These are phyloP conservation scores for Fusarium nygamai DNA, from an alignment of 2,329 filamentous ascomycete species.

Conservation along the genomic window DNA sequence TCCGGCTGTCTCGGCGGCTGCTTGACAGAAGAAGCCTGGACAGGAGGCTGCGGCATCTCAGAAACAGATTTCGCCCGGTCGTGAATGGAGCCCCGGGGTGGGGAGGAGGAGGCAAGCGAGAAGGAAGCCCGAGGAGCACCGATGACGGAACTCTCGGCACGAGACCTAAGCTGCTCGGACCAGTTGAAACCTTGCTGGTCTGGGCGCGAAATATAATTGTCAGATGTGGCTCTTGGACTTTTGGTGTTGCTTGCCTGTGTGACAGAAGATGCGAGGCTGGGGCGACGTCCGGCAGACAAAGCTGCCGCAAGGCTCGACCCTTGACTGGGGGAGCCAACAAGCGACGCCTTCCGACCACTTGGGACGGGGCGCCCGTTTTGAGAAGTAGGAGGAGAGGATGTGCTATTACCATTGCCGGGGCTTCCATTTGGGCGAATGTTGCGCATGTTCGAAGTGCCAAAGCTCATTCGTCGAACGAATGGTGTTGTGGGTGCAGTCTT, in stretches of 20 bases:
- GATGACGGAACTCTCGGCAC: slow-evolving; percentile 82
- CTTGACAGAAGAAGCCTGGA: slow-evolving; percentile 58
- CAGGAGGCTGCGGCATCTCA: slow-evolving; percentile 68
- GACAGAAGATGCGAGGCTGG: slow-evolving; percentile 49
- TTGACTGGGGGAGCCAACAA: slow-evolving; percentile 39
- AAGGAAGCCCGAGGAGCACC: slow-evolving; percentile 67
- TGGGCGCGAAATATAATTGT: slow-evolving; percentile 70
- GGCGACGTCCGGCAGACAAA: slow-evolving; percentile 49
- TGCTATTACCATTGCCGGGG: slow-evolving; percentile 72
- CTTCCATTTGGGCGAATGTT: slow-evolving; percentile 63
- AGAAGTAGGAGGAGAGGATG: slow-evolving; percentile 51
- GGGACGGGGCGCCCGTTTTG: slow-evolving; percentile 47
- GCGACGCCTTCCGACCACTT: slow-evolving; percentile 46
- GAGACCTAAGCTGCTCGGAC: slow-evolving; percentile 92
- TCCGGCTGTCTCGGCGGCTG: slow-evolving; percentile 49
- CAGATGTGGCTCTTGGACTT: slow-evolving; percentile 69
- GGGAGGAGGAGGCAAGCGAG: slow-evolving; percentile 61
- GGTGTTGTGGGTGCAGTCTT: slow-evolving; percentile 75
- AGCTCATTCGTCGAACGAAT: slow-evolving; percentile 87
- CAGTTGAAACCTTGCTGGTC: slow-evolving; percentile 93
- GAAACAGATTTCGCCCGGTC: slow-evolving; percentile 76
- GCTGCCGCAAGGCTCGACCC: slow-evolving; percentile 47
- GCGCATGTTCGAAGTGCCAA: slow-evolving; percentile 81
- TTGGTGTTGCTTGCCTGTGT: slow-evolving; percentile 69
- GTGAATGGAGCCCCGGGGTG: slow-evolving; percentile 57